Evolutionary conservation across 2,329 filamentous ascomycete genomes (phyloP).

Genomic region (Coniochaeta sp.): DNA sequence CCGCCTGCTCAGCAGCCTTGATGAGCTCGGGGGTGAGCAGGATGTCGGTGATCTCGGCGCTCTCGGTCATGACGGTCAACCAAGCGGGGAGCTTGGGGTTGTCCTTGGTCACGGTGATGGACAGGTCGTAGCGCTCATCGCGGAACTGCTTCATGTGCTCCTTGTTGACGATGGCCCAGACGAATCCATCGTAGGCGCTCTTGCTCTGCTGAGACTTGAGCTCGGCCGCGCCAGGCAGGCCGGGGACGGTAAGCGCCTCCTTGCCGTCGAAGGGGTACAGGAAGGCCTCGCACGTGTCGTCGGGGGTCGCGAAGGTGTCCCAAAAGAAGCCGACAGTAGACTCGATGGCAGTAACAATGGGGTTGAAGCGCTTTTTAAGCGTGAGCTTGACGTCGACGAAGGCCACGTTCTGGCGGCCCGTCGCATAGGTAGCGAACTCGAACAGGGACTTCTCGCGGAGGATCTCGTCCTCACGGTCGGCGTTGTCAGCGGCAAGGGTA

Average conservation of each 20-base stretch:
- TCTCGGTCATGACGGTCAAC: conserved; percentile 95
- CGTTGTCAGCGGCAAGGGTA: conserved; percentile 31
- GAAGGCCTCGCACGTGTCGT: conserved; percentile 68
- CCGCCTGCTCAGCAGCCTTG: conserved; percentile 69
- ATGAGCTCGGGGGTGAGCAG: conserved; percentile 84
- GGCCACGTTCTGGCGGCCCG: conserved; percentile 85
- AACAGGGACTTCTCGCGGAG: conserved; percentile 83
- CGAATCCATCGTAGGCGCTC: conserved; percentile 79
- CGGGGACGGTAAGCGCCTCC: conserved; percentile 70
- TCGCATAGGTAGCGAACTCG: conserved; percentile 82
- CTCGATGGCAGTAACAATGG: conserved; percentile 57
- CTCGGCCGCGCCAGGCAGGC: conserved; percentile 52
- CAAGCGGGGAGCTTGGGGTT: conserved; percentile 81
- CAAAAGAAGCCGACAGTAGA: conserved; percentile 66
- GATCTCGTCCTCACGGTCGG: conserved; percentile 43
- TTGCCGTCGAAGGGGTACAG: conserved; percentile 89
- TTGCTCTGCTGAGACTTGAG: conserved; percentile 49
- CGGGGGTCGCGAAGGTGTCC: conserved; percentile 63
- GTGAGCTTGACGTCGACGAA: conserved; percentile 82
- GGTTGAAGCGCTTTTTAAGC: conserved; percentile 83
- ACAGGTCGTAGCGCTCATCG: conserved; percentile 90
- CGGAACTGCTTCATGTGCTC: conserved; percentile 82
- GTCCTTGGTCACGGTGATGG: conserved; percentile 89
- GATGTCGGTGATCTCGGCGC: conserved; percentile 83
- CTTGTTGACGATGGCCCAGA: conserved; percentile 95